Percentiles rank a stretch among this genome's conserved stretches.
Evolutionary conservation across 2,329 filamentous ascomycete species (phyloP).

Genomic region (Periconia digitata): DNA sequence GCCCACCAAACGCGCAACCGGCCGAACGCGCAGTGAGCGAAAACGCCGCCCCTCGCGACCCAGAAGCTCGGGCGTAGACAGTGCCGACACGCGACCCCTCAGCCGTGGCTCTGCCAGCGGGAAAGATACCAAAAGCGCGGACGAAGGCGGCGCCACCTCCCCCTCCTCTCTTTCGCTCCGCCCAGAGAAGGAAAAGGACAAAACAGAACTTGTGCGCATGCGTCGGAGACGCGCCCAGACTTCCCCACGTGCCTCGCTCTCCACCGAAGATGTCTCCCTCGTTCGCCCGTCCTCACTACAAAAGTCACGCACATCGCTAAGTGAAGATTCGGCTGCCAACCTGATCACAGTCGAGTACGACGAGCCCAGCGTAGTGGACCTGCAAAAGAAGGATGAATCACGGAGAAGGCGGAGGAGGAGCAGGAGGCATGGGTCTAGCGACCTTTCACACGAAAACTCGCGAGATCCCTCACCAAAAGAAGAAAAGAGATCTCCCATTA

Average conservation of each 20-base stretch:
- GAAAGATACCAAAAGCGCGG: conserved; percentile 19
- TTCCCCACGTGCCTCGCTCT: conserved; percentile 36
- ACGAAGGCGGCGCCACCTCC: conserved; percentile 11
- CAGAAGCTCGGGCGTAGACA: conserved; percentile 32
- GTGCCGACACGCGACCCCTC: conserved; percentile 33
- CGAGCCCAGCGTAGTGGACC: conserved; percentile 21
- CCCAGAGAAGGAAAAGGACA: conserved; percentile 18
- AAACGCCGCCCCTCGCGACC: conserved; percentile 34
- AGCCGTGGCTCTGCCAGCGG: conserved; percentile 37
- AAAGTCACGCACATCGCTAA: conserved; percentile 28
- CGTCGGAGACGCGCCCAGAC: conserved; percentile 30
- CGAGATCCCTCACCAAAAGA: conserved; percentile 17
- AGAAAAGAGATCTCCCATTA: conserved; percentile 22
- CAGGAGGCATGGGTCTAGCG: conserved; percentile 27
- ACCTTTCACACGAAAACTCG: conserved; percentile 25
- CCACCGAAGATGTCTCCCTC: conserved; percentile 30
- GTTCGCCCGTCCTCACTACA: conserved; percentile 18
- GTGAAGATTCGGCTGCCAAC: conserved; percentile 23
- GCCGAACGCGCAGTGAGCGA: conserved; percentile 23
- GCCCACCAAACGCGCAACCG: conserved; percentile 29
- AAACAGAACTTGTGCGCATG: conserved; percentile 29
- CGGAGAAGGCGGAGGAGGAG: conserved; percentile 32
- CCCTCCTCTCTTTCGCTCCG: conserved; percentile 20
- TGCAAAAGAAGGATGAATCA: conserved; percentile 20
- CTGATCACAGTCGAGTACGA: conserved; percentile 31